Base-by-base conservation (phyloP, 148 eudicot genomes). In the Tetragonia tetragonoides region DNA sequence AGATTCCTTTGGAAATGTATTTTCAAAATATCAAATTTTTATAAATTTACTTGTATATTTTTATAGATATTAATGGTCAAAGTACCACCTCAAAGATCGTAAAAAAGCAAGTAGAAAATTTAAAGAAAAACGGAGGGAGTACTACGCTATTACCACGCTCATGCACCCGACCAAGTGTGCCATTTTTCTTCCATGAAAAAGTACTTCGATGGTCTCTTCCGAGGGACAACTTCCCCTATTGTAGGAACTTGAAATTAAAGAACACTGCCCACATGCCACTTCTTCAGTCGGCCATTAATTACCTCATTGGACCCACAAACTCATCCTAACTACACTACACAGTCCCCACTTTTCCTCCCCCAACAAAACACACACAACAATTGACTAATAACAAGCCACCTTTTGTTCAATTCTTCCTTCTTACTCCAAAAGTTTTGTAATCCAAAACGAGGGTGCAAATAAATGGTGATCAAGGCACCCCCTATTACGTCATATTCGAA, bases 231-330 rank as follows among this genome's bases (percentile, higher is more conserved):
- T 20, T 15, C 47, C 39, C 70, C 69, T 56, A 73, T 66, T 66
- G 77, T 42, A 65, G 73, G 64, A 66, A 73, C 67, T 73, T 73
- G 11, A 20, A n/a, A n/a, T n/a, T n/a, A n/a, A 24, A 73, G 39
- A 67, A 73, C 73, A 66, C 17, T 41, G 40, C 70, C 82, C 24
- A 79, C 56, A 24, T 73, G 34, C 34, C 34, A 28, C 34, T 28
- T 28, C 73, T 44, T 73, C 44, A 57, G 67, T 79, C 66, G 65
- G 77, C 77, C 63, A 64, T 79, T 73, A 16, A 79, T 73, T 53
- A 20, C 77, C 2, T 14, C 21, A 4, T 57, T 57, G 47, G 60
- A 24, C 54, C 66, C 65, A 65, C 79, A 17, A 10, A 28, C 40
- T n/a, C 65, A 44, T 53, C 69, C 75, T 72, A 78, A 47, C 60